Evolutionary conservation across 257 asterid species (phyloP).

Genomic region (Solanum corneliomulleri): DNA sequence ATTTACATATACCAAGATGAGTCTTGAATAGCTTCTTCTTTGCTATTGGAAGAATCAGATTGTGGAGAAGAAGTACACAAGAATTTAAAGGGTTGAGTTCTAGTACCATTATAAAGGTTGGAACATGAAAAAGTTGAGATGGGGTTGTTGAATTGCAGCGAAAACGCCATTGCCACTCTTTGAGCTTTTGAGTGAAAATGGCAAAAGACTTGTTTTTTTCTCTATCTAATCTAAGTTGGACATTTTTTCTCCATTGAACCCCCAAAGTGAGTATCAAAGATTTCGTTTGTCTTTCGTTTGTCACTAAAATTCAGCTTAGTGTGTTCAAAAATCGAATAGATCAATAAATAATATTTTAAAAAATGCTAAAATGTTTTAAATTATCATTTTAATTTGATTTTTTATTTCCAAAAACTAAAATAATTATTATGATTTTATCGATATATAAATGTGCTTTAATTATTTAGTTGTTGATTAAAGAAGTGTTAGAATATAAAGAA

Average conservation of each 20-base stretch:
- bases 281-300: not conserved
- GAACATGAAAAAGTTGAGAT: constrained; percentile 2
- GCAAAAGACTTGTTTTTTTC: not conserved
- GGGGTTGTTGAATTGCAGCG: constrained; percentile 23
- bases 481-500: not conserved
- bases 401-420: too few species aligned
- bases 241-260: not conserved
- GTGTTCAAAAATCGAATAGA: too few species aligned
- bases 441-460: too few species aligned
- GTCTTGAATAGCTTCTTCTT: not conserved
- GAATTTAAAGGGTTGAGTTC: not conserved
- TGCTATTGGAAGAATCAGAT: not conserved
- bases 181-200: not conserved
- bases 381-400: too few species aligned
- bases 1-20: not conserved
- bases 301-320: not conserved
- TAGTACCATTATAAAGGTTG: not conserved
- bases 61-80: not conserved
- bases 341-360: too few species aligned
- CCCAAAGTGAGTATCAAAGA: not conserved
- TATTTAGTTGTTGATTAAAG: not conserved
- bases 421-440: too few species aligned
- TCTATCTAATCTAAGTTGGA: not conserved
- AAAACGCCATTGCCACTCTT: constrained; percentile 20
- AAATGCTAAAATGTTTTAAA: too few species aligned